Evolutionary conservation across 2,329 filamentous ascomycete species (phyloP), one percentile per base, ranked within the genome.

Genomic region (Ophiostoma ips): DNA sequence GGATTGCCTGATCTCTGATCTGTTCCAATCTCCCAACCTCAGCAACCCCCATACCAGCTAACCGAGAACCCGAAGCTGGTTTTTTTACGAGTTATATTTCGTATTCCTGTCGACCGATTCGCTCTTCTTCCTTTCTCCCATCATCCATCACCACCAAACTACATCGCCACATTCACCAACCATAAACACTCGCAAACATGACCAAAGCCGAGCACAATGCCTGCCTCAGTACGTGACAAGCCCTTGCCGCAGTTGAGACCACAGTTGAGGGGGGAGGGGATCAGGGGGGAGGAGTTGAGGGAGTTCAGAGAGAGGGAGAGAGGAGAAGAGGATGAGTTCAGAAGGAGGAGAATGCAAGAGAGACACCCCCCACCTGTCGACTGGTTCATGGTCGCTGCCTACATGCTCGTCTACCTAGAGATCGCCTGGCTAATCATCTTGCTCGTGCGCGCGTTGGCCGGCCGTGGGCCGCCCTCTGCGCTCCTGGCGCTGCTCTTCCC

Each of bases 371-470:
- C 28, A n/a, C n/a, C n/a, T n/a, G n/a, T 21, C 21, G 21, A 24
- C 40, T 44, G 40, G 40, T 15, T 75, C 50, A 66, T 77, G 48
- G 64, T 68, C 48, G 61, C 66, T 49, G 71, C 71, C 60, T 76
- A 74, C 58, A 63, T 73, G 55, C 66, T 79, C 55, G 59, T 77
- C 52, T 77, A 77, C 58, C 62, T 79, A 51, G 73, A 79, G 63
- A 59, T 77, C 52, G 70, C 68, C 52, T 79, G 73, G 74, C 74
- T 79, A 75, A 77, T 76, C 53, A 66, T 74, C 60, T 64, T 76
- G 63, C 62, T 78, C 47, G 63, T 73, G 58, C 69, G 69, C 57
- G 43, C 55, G 24, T 37, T 66, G 43, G 65, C 47, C 35, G 31
- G 50, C 50, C 34, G 11, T 21, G 16, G 47, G 49, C 47, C 45